Percentiles rank a stretch among this genome's conserved stretches.
These are phyloP conservation scores for Tricholoma terreum DNA, from an alignment of 768 basidiomycete genomes.

Conservation along the genomic window DNA sequence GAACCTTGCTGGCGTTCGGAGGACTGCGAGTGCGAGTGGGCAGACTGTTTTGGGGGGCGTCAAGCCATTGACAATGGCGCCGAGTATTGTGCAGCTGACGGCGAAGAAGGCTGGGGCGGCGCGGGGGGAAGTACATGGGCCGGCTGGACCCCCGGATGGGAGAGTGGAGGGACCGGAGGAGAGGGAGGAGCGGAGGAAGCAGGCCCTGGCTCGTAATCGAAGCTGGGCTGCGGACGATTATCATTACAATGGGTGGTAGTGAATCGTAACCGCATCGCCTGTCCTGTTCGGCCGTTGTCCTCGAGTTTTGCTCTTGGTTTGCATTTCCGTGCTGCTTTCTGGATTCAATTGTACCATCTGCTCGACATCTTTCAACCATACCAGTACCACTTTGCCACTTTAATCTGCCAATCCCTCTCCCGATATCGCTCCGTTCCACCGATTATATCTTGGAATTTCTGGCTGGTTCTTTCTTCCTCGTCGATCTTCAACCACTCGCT, in stretches of 20 bases:
- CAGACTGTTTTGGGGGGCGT: conserved; percentile 14
- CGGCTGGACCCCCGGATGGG: not conserved
- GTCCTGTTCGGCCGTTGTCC: no score
- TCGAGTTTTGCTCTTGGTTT: no score
- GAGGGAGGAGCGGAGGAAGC: conserved; percentile 39
- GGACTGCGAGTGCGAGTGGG: conserved; percentile 28
- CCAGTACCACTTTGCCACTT: no score
- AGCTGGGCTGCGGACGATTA: conserved; percentile 66
- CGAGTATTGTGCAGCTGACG: conserved; percentile 41
- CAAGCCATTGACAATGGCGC: conserved; percentile 28
- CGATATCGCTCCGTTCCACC: not conserved
- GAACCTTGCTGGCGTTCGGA: conserved; percentile 38
- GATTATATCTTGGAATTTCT: no score
- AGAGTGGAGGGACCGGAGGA: conserved; percentile 26
- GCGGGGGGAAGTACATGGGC: conserved; percentile 15
- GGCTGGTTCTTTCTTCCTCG: not conserved
- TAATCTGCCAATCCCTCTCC: not conserved
- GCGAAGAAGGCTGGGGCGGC: conserved; percentile 28
- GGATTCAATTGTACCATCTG: not conserved
- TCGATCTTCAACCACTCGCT: not conserved
- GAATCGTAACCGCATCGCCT: no score
- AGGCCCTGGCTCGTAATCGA: conserved; percentile 55
- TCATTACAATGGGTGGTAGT: conserved; percentile 64
- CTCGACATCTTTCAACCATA: no score
- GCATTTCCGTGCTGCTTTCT: not conserved